These are phyloP conservation scores for Trichophyton benhamiae DNA, from an alignment of 2,329 filamentous ascomycete genomes.

Conservation along the genomic window DNA sequence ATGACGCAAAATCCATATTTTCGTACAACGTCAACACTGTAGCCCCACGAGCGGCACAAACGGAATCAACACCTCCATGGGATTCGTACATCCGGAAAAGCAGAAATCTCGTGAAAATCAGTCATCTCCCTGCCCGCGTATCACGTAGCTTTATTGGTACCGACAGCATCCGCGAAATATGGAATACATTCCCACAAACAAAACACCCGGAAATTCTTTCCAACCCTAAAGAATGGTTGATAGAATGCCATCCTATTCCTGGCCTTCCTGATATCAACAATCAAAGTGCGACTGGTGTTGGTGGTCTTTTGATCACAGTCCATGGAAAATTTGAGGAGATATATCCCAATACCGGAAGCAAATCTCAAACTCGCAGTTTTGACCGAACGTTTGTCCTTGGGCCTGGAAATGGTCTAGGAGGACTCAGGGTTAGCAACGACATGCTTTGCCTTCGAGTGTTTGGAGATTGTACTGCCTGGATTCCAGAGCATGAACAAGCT, in stretches of 20 bases:
- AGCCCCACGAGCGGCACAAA: conserved; percentile 41
- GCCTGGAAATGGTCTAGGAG: conserved; percentile 53
- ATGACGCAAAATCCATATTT: conserved; percentile 64
- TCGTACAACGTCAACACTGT: conserved; percentile 60
- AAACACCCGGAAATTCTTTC: conserved; percentile 59
- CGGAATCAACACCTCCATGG: conserved; percentile 43
- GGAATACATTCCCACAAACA: conserved; percentile 59
- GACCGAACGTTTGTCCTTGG: conserved; percentile 70
- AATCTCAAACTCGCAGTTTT: conserved; percentile 58
- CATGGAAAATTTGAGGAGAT: conserved; percentile 76
- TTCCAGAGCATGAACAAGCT: conserved; percentile 27
- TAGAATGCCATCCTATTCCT: conserved; percentile 66
- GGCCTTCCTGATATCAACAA: conserved; percentile 59
- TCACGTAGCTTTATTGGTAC: conserved; percentile 55
- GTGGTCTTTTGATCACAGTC: conserved; percentile 65
- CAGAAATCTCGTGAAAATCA: conserved; percentile 63
- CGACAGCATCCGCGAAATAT: conserved; percentile 53
- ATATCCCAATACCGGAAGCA: conserved; percentile 43
- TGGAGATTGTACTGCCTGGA: conserved; percentile 43
- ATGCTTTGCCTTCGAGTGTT: conserved; percentile 62
- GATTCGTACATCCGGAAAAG: conserved; percentile 63
- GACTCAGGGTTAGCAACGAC: conserved; percentile 67
- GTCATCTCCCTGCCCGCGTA: conserved; percentile 46
- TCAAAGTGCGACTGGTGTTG: conserved; percentile 52
- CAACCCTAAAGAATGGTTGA: conserved; percentile 60